A percentile compares a stretch with the other conserved stretches of the same genome.
Conservation (phyloP, 192 early-diverging fungal genomes). For the Backusella luteola region DNA sequence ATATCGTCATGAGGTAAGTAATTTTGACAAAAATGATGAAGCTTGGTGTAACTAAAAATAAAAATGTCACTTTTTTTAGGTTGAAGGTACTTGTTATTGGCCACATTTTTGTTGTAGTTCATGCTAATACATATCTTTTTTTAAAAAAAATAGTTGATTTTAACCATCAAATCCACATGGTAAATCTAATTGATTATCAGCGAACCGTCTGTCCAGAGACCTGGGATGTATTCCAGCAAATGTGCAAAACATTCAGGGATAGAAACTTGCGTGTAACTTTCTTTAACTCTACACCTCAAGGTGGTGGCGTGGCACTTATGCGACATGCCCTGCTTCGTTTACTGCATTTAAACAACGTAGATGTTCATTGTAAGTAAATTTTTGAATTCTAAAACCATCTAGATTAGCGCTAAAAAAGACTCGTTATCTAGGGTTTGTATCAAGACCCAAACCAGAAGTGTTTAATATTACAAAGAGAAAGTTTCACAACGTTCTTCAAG, state of each 20-base stretch:
- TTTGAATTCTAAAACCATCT: too few relatives aligned
- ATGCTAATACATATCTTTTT: background rate
- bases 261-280: constrained; percentile 63
- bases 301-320: constrained; percentile 91
- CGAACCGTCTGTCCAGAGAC: constrained; percentile 59
- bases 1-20: constrained; percentile 55
- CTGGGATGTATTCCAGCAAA: constrained; percentile 62
- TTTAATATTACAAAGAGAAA: constrained; percentile 89
- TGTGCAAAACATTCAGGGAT: constrained; percentile 52
- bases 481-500: constrained; percentile 87
- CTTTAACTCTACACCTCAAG: constrained; percentile 85
- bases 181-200: constrained; percentile 63
- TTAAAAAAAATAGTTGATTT: constrained; percentile 57
- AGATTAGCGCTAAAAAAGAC: background rate
- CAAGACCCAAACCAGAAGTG: constrained; percentile 80
- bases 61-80: constrained; percentile 14
- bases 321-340: constrained; percentile 78
- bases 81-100: constrained; percentile 29
- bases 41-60: background rate
- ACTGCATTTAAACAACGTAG: constrained; percentile 61
- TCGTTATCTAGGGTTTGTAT: constrained; percentile 58
- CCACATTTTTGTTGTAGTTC: background rate
- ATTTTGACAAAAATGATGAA: background rate
- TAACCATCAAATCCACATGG: constrained; percentile 66
- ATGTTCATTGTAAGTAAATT: constrained; percentile 55